phyloP scores from a whole-genome alignment of 2,329 filamentous ascomycete species.

The Trichoderma atrobrunneum region DNA sequence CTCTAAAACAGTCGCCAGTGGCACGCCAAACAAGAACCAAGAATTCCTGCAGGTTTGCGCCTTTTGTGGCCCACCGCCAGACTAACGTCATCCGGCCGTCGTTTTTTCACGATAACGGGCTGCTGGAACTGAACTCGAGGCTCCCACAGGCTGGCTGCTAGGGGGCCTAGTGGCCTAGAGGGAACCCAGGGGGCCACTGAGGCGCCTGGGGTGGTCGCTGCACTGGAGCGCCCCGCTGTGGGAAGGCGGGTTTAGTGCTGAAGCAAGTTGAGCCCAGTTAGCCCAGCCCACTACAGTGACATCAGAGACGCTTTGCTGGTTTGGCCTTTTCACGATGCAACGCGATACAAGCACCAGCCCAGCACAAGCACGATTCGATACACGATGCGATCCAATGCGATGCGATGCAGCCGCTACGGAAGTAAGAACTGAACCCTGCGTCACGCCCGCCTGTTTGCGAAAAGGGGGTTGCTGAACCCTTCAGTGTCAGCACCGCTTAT shows the following conservation, averaged over 20 bases:
- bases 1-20: background rate
- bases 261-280: background rate
- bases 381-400: background rate
- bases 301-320: conserved; percentile 10
- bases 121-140: background rate
- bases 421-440: background rate
- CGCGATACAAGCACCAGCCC: background rate
- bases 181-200: background rate
- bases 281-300: background rate
- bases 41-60: conserved; percentile 11
- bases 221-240: background rate
- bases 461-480: background rate
- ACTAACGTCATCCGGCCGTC: conserved; percentile 16
- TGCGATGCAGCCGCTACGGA: background rate
- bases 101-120: background rate
- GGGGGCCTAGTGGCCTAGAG: background rate
- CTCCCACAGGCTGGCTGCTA: background rate
- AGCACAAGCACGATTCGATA: background rate
- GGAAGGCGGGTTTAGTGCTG: background rate
- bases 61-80: conserved; percentile 6
- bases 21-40: conserved; percentile 5
- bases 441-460: background rate
- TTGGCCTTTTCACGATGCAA: background rate
- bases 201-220: background rate
- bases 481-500: background rate